Conservation (phyloP, 129 eudicot species). For the Solidago caesia region DNA sequence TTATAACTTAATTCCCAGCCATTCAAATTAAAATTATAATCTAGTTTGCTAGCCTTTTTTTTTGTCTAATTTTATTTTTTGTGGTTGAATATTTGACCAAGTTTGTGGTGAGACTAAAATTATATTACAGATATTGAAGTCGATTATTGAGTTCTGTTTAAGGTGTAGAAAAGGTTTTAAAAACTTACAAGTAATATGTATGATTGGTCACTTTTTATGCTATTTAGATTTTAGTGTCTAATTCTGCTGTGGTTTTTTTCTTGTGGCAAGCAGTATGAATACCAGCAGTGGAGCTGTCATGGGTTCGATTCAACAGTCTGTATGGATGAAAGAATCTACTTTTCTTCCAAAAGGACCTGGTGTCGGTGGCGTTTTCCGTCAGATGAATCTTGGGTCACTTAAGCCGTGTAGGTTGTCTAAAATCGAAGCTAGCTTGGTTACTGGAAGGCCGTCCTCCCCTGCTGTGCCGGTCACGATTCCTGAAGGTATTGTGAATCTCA, state of each 20-base stretch:
- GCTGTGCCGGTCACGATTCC: conserved; percentile 47
- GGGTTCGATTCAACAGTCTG: conserved; percentile 67
- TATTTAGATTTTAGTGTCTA: too few relatives aligned
- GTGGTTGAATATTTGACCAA: background rate
- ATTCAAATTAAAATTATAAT: background rate
- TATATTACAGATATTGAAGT: background rate
- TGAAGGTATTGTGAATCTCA: conserved; percentile 21
- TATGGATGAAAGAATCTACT: conserved; percentile 42
- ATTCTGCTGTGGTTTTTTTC: background rate
- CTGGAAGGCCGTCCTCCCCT: conserved; percentile 57
- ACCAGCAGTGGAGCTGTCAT: conserved; percentile 54
- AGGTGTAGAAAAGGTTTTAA: too few relatives aligned
- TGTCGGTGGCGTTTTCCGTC: conserved; percentile 27
- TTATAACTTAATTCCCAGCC: too few relatives aligned
- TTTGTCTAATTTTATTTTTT: background rate
- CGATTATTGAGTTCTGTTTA: too few relatives aligned
- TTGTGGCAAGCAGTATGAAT: conserved; percentile 50
- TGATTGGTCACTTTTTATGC: too few relatives aligned
- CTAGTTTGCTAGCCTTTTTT: background rate
- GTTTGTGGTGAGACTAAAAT: background rate
- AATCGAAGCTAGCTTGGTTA: conserved; percentile 51
- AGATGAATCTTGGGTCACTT: conserved; percentile 40
- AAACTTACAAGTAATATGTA: too few relatives aligned
- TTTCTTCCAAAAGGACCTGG: conserved; percentile 44
- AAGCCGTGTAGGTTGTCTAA: conserved; percentile 50